Base-by-base conservation (phyloP, 371 early-diverging fungal species). In the Agmasoma carcini region DNA sequence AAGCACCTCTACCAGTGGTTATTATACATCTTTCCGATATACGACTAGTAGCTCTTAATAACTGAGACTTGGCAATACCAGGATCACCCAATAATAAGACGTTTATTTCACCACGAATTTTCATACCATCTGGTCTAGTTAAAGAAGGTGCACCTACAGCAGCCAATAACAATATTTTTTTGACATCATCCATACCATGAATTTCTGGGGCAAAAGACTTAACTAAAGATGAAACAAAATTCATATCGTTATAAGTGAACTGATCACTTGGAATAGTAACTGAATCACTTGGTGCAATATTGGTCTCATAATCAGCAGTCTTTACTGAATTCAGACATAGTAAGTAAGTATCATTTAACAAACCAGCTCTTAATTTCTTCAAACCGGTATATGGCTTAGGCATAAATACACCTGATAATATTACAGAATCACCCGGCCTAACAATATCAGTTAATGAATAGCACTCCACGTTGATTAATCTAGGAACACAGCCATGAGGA, bases 401-500 rank as follows among this genome's bases (percentile, higher is more conserved):
- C 68, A 92, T 79, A 63, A 88, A 88, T 54, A 93, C 80, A 55
- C 96, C 94, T 0, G 84, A 78, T 26, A 90, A 78, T 30, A 79
- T 72, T 38, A 88, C 86, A 0, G 82, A 80, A 74, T 92, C 91
- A 55, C 94, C 97, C 6, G 94, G 93, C 46, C 79, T 83, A 63
- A 84, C 78, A 51, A 72, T 70, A 38, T 91, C 82, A 48, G 87
- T 86, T 48, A 82, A 72, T 56, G 85, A 87, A 69, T 82, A 84
- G 55, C 88, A 71, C 66, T 92, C 86, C 6, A 93, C 78, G 14
- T 83, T 86, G 78, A 95, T 83, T 12, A 84, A 80, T 43, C 96
- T 81, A 38, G 98, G 98, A 69, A 94, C 89, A 74, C 89, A 87
- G 44, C 96, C 98, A 55, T 88, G 88, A 55, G 92, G 92, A 6